Evolutionary conservation across 768 basidiomycete genomes (phyloP), one percentile per base, ranked within the genome.

Genomic region (Calocera cornea): DNA sequence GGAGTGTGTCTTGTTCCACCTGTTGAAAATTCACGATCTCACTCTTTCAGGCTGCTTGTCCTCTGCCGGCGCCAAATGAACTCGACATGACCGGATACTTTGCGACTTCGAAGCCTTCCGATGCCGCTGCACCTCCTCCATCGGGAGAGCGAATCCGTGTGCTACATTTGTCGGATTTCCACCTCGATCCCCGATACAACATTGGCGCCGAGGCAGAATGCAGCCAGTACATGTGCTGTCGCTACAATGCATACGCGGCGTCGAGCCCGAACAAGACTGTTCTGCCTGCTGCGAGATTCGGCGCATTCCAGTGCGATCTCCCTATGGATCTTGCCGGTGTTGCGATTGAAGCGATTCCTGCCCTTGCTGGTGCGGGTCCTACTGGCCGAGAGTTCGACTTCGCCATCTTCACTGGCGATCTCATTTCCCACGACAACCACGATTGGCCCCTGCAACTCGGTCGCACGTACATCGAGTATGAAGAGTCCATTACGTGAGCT

Each of bases 251-350:
- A 60, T 66, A 16, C 64, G 64, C 38, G 69, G 69, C 54, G 65
- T 31, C 24, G 0, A 87, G 82, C 68, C 86, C 83, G 0, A 79
- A 86, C 65, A 73, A 71, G 2, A 78, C 83, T 0, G 65, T 87
- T 1, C 68, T 80, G 27, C 83, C 85, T 50, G 89, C 89, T 2
- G 86, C 89, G 44, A 83, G 87, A 34, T 91, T 79, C 71, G 89
- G 89, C 0, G 79, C 83, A 36, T 90, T 80, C 72, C 71, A 65
- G 31, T 90, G 71, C 68, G 89, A 91, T 72, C 80, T 85, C 0
- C 88, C 89, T 0, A 78, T 83, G 70, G 79, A 87, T 27, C 79
- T 91, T 40, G 83, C 78, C 12, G 68, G 85, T 49, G 79, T 89
- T 16, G 85, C 82, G 0, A 77, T 90, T 24, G 74, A 88, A 72